Percentiles rank a stretch among this genome's conserved stretches.
phyloP scores from a whole-genome alignment of 352 stramenopile species.

The Bremia lactucae region DNA sequence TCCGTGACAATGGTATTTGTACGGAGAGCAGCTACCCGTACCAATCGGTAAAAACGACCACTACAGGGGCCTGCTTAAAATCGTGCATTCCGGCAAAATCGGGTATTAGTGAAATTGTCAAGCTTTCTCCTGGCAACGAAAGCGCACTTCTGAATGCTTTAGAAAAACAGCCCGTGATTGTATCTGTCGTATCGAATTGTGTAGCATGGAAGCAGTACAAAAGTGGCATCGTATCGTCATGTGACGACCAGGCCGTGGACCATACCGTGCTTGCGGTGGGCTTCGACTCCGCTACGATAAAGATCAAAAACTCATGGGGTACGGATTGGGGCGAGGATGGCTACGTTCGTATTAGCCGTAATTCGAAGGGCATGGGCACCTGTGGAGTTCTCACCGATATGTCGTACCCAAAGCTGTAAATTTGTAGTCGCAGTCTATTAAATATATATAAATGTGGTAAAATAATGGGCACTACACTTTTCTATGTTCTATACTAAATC shows the following conservation, averaged over 20 bases:
- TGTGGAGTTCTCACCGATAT: slow-evolving; percentile 47
- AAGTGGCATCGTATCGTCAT: slow-evolving; percentile 76
- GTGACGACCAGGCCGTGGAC: slow-evolving; percentile 84
- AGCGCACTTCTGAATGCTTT: slow-evolving; percentile 75
- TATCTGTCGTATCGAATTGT: slow-evolving; percentile 90
- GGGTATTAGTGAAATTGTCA: slow-evolving; percentile 39
- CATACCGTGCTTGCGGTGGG: slow-evolving; percentile 94
- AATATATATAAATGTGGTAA: not conserved
- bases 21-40: slow-evolving; percentile 79
- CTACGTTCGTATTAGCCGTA: slow-evolving; percentile 89
- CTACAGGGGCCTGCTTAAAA: slow-evolving; percentile 21
- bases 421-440: not conserved
- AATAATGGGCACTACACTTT: not conserved
- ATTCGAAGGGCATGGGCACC: slow-evolving; percentile 38
- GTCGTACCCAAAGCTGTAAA: slow-evolving; percentile 34
- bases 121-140: slow-evolving; percentile 52
- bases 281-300: slow-evolving; percentile 86
- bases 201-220: slow-evolving; percentile 96
- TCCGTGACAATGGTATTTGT: slow-evolving; percentile 77
- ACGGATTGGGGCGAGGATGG: slow-evolving; percentile 89
- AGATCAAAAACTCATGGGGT: slow-evolving; percentile 98
- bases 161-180: slow-evolving; percentile 88
- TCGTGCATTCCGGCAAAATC: slow-evolving; percentile 25
- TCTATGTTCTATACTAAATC: no score
- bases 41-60: slow-evolving; percentile 23